Base-by-base conservation (phyloP, 257 asterid species). In the Petunia axillaris region DNA sequence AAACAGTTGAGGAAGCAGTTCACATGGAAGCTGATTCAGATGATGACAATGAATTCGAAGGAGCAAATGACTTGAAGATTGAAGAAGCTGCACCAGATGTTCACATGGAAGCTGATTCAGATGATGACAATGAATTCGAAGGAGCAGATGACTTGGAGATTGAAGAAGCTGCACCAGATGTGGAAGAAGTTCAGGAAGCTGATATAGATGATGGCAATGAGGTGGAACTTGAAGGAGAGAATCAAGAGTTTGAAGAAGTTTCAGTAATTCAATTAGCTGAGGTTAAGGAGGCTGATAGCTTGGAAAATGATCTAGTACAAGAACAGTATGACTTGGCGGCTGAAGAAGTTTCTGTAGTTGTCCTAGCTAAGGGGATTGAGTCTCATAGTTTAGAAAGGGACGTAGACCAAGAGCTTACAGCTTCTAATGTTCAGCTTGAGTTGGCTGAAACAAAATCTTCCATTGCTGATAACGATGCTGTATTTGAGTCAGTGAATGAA, bases 151-250 rank as follows among this genome's bases (percentile, higher is more conserved):
- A 59, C 15, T 16, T 5, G 25, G n/a, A 59, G 4, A 59, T 59
- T 4, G 25, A 60, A 40, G 82, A 54, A 79, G 25, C 40, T 48
- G 64, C 58, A 58, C 48, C 58, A 25, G 65, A 58, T 64, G 86
- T 83, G 36, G 89, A 83, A 77, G 89, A 82, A 35, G 66, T 65
- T 77, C 65, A 64, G 58, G 87, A 68, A 39, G 5, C 11, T 70
- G 86, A 64, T 75, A 70, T 73, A 16, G 90, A 82, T 75, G 89
- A 79, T 68, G 71, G 1, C n/a, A 38, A 48, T 14, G 89, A 85
- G 58, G 8, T 79, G 62, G 86, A 81, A 58, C 5, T 25, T 9
- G 85, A 82, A 57, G 85, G 80, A 57, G 80, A 64, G 0, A 63
- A 11, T 14, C 65, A 64, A 36, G 87, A 57, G 78, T 54, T 75